Conservation (phyloP, 2,329 filamentous ascomycete species). For the Pezicula carpinea region DNA sequence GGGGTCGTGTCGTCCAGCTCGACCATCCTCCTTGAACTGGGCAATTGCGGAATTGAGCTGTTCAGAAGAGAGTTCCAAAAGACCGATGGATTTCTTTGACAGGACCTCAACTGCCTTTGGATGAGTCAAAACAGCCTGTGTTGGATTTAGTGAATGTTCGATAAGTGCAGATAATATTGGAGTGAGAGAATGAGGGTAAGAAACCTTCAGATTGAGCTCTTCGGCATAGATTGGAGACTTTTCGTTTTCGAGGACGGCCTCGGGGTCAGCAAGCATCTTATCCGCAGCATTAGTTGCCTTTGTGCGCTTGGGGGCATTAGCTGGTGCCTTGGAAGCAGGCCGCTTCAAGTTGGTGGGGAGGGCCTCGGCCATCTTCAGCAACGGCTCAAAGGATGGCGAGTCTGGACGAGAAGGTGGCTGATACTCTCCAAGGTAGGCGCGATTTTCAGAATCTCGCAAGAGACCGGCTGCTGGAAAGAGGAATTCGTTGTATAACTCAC, state of each 20-base stretch:
- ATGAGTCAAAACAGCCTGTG: conserved; percentile 37
- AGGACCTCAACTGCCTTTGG: conserved; percentile 25
- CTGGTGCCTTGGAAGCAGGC: background rate
- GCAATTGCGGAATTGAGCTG: conserved; percentile 46
- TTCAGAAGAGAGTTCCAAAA: conserved; percentile 30
- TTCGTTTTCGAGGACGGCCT: conserved; percentile 1
- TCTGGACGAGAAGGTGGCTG: too few species aligned
- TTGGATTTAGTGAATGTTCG: conserved; percentile 33
- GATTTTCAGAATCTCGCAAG: too few species aligned
- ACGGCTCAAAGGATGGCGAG: too few species aligned
- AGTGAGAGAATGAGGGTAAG: background rate
- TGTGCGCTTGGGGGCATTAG: background rate
- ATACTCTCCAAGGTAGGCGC: too few species aligned
- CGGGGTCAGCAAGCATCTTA: conserved; percentile 1
- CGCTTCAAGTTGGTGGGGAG: background rate
- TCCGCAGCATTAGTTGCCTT: background rate
- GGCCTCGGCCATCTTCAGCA: too few species aligned
- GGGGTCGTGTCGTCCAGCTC: conserved; percentile 49
- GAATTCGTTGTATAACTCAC: too few species aligned
- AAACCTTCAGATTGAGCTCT: conserved; percentile 7
- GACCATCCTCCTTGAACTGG: conserved; percentile 51
- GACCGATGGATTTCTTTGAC: conserved; percentile 35
- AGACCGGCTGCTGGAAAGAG: too few species aligned
- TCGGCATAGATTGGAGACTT: conserved; percentile 8
- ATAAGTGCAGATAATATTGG: conserved; percentile 31